Evolutionary conservation across 2,329 filamentous ascomycete genomes (phyloP), one percentile per base, ranked within the genome.

Genomic region (Aspergillus tubingensis): DNA sequence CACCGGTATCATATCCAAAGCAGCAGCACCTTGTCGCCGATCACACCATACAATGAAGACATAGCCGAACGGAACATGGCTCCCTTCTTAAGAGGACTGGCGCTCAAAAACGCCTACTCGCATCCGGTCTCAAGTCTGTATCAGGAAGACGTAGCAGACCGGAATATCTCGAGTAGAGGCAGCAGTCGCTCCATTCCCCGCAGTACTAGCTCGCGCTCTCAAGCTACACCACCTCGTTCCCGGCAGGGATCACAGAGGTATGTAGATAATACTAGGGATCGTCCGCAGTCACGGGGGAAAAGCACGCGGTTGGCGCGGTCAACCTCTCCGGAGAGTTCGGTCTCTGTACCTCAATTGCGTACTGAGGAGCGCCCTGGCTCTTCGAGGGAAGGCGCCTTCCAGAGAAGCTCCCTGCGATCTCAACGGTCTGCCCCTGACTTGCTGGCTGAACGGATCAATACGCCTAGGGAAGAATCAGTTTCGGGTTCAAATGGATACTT

Each of bases 1-100:
- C 73, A 77, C 51, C 70, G 68, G 5, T 64, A 71, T 38, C 73
- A 68, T 38, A 64, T 67, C 39, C 58, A 67, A 27, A 58, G 59
- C 49, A 47, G 68, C n/a, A 62, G 47, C 13, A 57, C 67, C 8
- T 62, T 74, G 27, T 74, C 74, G 8, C 73, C 74, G 3, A 68
- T 67, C 5, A 71, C 67, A 17, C 73, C 74, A 10, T 79, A 77
- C 62, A 79, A 79, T 50, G 77, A 79, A 66, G 75, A 79, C 63
- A 69, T 79, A 55, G 77, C 77, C 5, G 77, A 79, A 60, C 74
- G 77, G 23, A 79, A 79, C 54, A 76, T 78, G 70, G 72, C 68
- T 8, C 62, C 68, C 11, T 74, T 75, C 48, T 64, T 76, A 8
- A 70, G 70, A 41, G 65, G 65, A 4, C 67, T 69, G 52, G 59